Evolutionary conservation across 1,139 yeast genomes (phyloP).

Genomic region (Blastobotrys petasosporus): DNA sequence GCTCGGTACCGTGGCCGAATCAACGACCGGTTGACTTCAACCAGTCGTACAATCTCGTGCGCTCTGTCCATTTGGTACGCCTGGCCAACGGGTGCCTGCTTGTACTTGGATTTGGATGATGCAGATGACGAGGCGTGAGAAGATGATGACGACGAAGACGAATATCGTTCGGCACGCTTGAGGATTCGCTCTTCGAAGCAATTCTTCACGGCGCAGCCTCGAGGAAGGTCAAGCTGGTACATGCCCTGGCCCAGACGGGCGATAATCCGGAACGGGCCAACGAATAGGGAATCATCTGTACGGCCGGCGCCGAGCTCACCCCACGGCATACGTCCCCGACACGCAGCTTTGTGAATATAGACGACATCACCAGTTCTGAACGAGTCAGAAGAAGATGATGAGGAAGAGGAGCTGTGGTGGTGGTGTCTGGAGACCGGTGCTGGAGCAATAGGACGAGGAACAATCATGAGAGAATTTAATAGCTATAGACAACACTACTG

Average conservation of each 20-base stretch:
- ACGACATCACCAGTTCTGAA: conserved; percentile 3
- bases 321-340: conserved; percentile 8
- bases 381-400: neutral
- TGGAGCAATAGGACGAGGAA: neutral
- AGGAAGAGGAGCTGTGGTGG: neutral
- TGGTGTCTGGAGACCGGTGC: neutral
- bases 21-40: conserved; percentile 6
- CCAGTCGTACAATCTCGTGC: conserved; percentile 8
- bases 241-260: neutral
- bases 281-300: conserved; percentile 9
- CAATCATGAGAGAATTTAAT: neutral
- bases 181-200: conserved; percentile 10
- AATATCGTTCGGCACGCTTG: conserved; percentile 7
- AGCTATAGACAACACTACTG: too few relatives aligned
- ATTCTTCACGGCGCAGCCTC: conserved; percentile 6
- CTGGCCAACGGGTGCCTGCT: conserved; percentile 9
- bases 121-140: neutral
- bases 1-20: conserved; percentile 9
- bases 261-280: conserved; percentile 10
- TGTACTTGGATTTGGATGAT: conserved; percentile 3
- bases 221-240: conserved; percentile 8
- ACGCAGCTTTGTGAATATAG: conserved; percentile 10
- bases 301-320: conserved; percentile 4
- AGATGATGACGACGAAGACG: neutral
- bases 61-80: conserved; percentile 12